Evolutionary conservation across 805 yeast genomes (phyloP), one percentile per base, ranked within the genome.

Genomic region (Metschnikowia proteae): DNA sequence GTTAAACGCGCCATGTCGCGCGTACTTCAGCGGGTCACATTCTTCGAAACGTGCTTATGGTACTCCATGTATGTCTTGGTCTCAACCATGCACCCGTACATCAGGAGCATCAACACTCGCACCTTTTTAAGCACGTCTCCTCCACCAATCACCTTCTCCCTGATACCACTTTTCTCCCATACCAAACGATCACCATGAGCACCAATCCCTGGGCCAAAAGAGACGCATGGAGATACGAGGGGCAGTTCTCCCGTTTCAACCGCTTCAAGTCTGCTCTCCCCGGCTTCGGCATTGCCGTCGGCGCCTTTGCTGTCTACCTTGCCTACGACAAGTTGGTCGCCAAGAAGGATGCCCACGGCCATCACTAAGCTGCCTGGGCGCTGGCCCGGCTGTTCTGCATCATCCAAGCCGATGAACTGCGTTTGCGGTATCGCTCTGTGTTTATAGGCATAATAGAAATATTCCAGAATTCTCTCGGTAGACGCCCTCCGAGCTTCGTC

Each of bases 221-320:
- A 77, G 96, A 88, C 65, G 94, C 95, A 41, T 88, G 96, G 96
- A 83, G 96, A 76, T 85, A 82, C 69, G 84, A 82, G 61, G 95
- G 94, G 51, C 87, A 83, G 46, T 88, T 88, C 72, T 76, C 86
- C 46, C 81, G 88, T 58, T 68, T 70, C 43, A 81, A 83, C 68
- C 75, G 94, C 58, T 83, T 81, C 66, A 82, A 76, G 60, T 82
- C 82, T 49, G 76, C 87, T 11, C 80, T 88, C 62, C 96, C 96
- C 3, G 96, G 96, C 3, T 75, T 88, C 44, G 87, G 88, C 29
- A 75, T 83, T 37, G 96, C 91, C 27, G 74, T 83, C 25, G 90
- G 81, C 13, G 94, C 90, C 3, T 88, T 88, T 61, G 71, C 82
- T 30, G 73, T 79, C 23, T 84, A 83, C 62, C 75, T 80, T 51